Conservation (phyloP, 2,329 filamentous ascomycete genomes). For the Hypoxylon sp. region DNA sequence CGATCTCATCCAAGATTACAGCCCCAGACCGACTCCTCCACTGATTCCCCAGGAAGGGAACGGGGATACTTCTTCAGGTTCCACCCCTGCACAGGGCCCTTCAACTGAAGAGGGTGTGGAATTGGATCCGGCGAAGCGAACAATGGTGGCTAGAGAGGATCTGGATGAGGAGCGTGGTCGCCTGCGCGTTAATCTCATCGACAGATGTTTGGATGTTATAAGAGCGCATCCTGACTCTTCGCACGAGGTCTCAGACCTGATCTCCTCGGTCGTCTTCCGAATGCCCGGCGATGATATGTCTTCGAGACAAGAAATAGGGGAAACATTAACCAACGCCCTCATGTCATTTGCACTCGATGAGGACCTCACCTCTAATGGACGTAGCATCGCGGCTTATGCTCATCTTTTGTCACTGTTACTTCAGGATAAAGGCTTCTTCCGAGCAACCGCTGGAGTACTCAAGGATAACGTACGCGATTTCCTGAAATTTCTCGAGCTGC, state of each 20-base stretch:
- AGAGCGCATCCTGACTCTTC: constrained; percentile 87
- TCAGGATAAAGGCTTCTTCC: constrained; percentile 83
- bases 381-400: constrained; percentile 82
- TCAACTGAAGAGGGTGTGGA: constrained; percentile 31
- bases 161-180: constrained; percentile 77
- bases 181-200: constrained; percentile 81
- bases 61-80: constrained; percentile 35
- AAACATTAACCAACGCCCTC: constrained; percentile 83
- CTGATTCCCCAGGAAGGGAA: constrained; percentile 40
- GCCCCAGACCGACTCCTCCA: constrained; percentile 36
- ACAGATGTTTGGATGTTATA: constrained; percentile 88
- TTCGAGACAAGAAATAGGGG: constrained; percentile 75
- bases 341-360: constrained; percentile 71
- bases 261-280: constrained; percentile 74
- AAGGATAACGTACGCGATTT: constrained; percentile 80
- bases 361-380: constrained; percentile 67
- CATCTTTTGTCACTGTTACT: constrained; percentile 89
- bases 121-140: constrained; percentile 25
- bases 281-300: constrained; percentile 59
- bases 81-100: constrained; percentile 35
- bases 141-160: constrained; percentile 73
- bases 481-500: constrained; percentile 78
- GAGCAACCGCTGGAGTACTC: constrained; percentile 75
- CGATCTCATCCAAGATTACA: constrained; percentile 36
- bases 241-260: constrained; percentile 89